These are phyloP conservation scores for Pontederia paniculata DNA, from an alignment of 176 grass and related monocot species.

Conservation along the genomic window DNA sequence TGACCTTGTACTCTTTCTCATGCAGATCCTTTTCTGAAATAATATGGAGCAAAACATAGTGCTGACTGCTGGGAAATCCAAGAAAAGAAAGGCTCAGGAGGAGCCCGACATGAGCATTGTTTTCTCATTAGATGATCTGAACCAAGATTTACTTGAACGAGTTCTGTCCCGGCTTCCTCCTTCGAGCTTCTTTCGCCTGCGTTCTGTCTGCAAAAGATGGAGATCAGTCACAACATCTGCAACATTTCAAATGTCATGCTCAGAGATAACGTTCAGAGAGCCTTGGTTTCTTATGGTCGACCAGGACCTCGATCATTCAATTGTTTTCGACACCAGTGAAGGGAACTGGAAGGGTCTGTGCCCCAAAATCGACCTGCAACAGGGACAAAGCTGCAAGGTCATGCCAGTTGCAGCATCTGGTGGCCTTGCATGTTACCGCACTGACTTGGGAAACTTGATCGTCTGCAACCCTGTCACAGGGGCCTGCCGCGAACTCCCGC, in stretches of 20 bases:
- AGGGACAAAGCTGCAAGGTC: slow-evolving; percentile 9
- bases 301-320: slow-evolving; percentile 4
- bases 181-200: slow-evolving; percentile 59
- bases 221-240: slow-evolving; percentile 30
- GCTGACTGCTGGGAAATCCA: not conserved
- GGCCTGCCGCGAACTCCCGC: slow-evolving; percentile 41
- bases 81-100: slow-evolving; percentile 22
- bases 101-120: not conserved
- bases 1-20: not conserved
- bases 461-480: slow-evolving; percentile 70
- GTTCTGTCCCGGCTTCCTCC: slow-evolving; percentile 62
- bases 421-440: slow-evolving; percentile 55
- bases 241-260: slow-evolving; percentile 59
- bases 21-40: not conserved
- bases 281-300: slow-evolving; percentile 85
- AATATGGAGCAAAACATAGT: slow-evolving; percentile 1
- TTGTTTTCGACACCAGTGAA: slow-evolving; percentile 25
- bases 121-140: slow-evolving; percentile 37
- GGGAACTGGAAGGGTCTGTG: slow-evolving; percentile 20
- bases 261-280: slow-evolving; percentile 27
- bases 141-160: slow-evolving; percentile 69
- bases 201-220: slow-evolving; percentile 53
- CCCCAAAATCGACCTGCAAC: slow-evolving; percentile 5
- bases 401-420: slow-evolving; percentile 58
- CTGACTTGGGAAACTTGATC: slow-evolving; percentile 26